phyloP scores from a whole-genome alignment of 2,329 filamentous ascomycete genomes.

The Phialocephala subalpina region DNA sequence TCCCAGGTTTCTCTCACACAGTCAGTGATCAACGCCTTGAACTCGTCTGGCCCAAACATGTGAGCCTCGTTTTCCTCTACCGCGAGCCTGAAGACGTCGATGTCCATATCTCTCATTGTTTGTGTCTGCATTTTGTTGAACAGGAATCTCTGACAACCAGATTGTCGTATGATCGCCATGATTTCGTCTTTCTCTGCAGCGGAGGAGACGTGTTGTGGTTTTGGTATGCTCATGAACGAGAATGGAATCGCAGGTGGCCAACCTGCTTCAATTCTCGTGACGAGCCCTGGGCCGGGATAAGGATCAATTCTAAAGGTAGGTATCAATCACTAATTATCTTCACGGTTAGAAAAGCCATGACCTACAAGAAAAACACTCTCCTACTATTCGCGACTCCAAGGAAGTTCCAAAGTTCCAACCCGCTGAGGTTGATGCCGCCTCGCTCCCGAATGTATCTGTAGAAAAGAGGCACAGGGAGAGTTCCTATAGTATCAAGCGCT shows the following conservation, averaged over 20 bases:
- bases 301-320: neutral
- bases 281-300: neutral
- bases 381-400: neutral
- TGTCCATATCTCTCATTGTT: neutral
- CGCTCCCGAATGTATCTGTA: neutral
- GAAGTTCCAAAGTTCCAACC: neutral
- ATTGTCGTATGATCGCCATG: neutral
- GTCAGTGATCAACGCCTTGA: neutral
- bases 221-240: neutral
- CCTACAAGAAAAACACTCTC: neutral
- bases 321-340: too few species aligned
- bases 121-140: neutral
- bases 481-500: neutral
- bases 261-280: neutral
- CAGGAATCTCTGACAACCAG: neutral
- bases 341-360: too few species aligned
- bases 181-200: neutral
- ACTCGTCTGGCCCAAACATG: neutral
- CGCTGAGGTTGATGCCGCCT: neutral
- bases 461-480: neutral
- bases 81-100: neutral
- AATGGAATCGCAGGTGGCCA: neutral
- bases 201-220: neutral
- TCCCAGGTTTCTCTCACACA: conserved; percentile 4
- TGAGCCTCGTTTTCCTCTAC: neutral